phyloP scores from a whole-genome alignment of 192 early-diverging fungal species.

The Rhizoclosmatium globosum region DNA sequence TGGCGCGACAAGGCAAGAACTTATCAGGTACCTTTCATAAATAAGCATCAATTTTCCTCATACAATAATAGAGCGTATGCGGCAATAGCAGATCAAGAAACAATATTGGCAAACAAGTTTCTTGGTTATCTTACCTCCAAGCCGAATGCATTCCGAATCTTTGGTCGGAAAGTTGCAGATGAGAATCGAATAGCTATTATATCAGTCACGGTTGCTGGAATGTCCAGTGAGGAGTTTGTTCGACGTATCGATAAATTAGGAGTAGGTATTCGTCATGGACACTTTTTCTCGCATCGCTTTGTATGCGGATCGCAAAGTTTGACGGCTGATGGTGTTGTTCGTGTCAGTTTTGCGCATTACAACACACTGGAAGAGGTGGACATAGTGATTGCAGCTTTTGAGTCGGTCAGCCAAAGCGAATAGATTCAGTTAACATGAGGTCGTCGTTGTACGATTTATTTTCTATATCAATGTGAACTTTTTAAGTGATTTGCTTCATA shows the following conservation, averaged over 20 bases:
- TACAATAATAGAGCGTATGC: not conserved
- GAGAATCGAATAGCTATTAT: conserved; percentile 8
- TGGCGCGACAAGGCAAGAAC: not conserved
- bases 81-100: not conserved
- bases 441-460: no score
- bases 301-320: conserved; percentile 18
- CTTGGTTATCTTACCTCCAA: conserved; percentile 14
- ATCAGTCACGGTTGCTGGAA: not conserved
- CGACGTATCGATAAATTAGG: conserved; percentile 11
- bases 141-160: not conserved
- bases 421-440: no score
- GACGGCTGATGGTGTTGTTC: conserved; percentile 37
- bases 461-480: no score
- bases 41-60: not conserved
- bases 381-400: conserved; percentile 24
- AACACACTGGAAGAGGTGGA: conserved; percentile 47
- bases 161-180: not conserved
- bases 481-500: no score
- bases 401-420: not conserved
- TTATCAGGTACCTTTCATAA: not conserved
- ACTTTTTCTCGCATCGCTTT: conserved; percentile 37
- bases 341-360: conserved; percentile 45
- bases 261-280: conserved; percentile 25
- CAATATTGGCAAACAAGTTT: not conserved
- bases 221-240: conserved; percentile 32